Conservation (phyloP, 257 asterid species). For the Agastache rugosa region DNA sequence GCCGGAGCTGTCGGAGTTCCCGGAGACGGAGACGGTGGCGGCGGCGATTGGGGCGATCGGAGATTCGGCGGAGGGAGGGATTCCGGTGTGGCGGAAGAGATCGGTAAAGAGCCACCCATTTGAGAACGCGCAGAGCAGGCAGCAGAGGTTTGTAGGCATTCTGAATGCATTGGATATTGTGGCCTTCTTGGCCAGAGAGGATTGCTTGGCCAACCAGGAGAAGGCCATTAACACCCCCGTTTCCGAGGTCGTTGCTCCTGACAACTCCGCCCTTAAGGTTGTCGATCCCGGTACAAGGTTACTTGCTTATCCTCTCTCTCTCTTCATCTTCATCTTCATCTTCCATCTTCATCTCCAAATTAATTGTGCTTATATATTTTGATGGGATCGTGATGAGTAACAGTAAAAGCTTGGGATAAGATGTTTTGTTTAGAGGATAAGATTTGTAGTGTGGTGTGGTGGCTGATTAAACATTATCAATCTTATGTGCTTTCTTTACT, state of each 20-base stretch:
- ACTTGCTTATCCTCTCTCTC: neutral
- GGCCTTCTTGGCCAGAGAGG: constrained; percentile 81
- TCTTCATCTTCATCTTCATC: neutral
- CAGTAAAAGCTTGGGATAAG: no score
- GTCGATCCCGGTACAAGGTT: constrained; percentile 98
- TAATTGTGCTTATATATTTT: neutral
- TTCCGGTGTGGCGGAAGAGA: constrained; percentile 89
- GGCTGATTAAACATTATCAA: no score
- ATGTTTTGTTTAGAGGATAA: no score
- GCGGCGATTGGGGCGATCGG: constrained; percentile 86
- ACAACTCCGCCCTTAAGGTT: constrained; percentile 71
- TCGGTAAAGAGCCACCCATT: constrained; percentile 52
- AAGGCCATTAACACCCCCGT: constrained; percentile 85
- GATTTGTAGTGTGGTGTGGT: no score
- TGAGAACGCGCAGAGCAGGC: constrained; percentile 79
- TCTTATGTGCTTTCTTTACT: no score
- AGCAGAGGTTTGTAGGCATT: constrained; percentile 88
- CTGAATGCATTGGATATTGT: constrained; percentile 84
- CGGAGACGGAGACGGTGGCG: constrained; percentile 80
- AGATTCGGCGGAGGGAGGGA: constrained; percentile 89
- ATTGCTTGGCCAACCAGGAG: constrained; percentile 69
- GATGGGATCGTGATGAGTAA: no score
- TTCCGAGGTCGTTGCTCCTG: constrained; percentile 73
- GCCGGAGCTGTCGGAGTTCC: constrained; percentile 88
- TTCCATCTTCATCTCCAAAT: neutral